Base-by-base conservation (phyloP, 1,284 basidiomycete species). In the Takashimella koratensis region DNA sequence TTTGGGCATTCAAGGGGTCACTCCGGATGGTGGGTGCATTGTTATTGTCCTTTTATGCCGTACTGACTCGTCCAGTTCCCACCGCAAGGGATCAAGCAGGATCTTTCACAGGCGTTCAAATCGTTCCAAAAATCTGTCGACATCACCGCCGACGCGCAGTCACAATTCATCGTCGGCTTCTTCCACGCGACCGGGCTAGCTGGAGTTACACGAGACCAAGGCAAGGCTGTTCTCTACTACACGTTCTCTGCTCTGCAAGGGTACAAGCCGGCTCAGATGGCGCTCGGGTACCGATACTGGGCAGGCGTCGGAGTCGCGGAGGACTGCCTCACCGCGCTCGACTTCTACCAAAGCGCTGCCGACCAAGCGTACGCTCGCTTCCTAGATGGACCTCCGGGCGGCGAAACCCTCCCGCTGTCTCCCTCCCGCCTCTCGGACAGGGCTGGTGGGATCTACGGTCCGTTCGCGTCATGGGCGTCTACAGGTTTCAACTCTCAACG, bases 271-370 rank as follows among this genome's bases (percentile, higher is more conserved):
- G 88, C 95, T 0, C 87, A 94, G 71, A 93, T 95, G 88, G 84
- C 91, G 0, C 79, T 98, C 39, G 96, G 86, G 0, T 98, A 95
- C 74, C 83, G 93, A n/a, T 87, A 94, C 70, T 96, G 90, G 88
- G 86, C 87, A 23, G 96, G 96, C 0, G 94, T 98, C 56, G 90
- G 93, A 5, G 87, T 89, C 0, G 80, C 85, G 49, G 91, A 96
- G 70, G 85, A 86, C 64, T 97, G 94, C 71, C 79, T 84, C 67
- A 79, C 83, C 5, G 88, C 93, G 3, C 76, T 92, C 44, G 82
- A 84, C 22, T 96, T 89, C 86, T 97, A 96, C 71, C 87, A 90
- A 66, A 80, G 79, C 40, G 90, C 91, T 0, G 88, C 92, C 11
- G 86, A 90, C 59, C 84, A 88, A 86, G 86, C 86, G 5, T 90